Percentiles rank a stretch among this genome's conserved stretches.
Evolutionary conservation across 306 rosid genomes (phyloP).

Genomic region (Rosa multiflora): DNA sequence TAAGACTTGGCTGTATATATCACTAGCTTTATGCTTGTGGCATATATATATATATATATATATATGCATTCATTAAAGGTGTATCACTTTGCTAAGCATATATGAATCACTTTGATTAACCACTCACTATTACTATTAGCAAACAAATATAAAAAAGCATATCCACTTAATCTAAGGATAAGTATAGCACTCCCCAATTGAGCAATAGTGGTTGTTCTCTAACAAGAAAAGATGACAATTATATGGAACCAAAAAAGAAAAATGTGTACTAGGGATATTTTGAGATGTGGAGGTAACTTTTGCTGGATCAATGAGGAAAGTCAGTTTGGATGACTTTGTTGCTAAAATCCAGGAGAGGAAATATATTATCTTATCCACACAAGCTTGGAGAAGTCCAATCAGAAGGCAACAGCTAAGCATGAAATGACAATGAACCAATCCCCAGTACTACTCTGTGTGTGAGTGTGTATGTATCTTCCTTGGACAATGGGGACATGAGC

Average conservation of each 20-base stretch:
- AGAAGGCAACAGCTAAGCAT: constrained; percentile 29
- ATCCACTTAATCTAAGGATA: constrained; percentile 14
- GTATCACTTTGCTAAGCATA: neutral
- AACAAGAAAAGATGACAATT: neutral
- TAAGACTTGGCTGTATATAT: neutral
- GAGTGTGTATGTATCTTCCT: neutral
- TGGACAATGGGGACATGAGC: constrained; percentile 11
- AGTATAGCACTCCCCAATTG: neutral
- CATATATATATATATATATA: neutral
- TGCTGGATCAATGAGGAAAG: constrained; percentile 12
- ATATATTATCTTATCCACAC: constrained; percentile 23
- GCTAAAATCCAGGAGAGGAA: constrained; percentile 15
- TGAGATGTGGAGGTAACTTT: constrained; percentile 19
- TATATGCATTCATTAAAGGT: neutral
- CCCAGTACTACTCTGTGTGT: neutral
- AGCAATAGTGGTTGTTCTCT: neutral
- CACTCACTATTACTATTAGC: neutral
- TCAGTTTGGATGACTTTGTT: constrained; percentile 11
- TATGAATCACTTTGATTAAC: neutral
- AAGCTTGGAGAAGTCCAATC: constrained; percentile 22
- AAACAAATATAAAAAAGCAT: neutral
- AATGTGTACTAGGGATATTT: constrained; percentile 6
- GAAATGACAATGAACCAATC: constrained; percentile 28
- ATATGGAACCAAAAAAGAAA: neutral
- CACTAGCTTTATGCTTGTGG: neutral